Base-by-base conservation (phyloP, 176 grass and related monocot species). In the Lolium perenne region DNA sequence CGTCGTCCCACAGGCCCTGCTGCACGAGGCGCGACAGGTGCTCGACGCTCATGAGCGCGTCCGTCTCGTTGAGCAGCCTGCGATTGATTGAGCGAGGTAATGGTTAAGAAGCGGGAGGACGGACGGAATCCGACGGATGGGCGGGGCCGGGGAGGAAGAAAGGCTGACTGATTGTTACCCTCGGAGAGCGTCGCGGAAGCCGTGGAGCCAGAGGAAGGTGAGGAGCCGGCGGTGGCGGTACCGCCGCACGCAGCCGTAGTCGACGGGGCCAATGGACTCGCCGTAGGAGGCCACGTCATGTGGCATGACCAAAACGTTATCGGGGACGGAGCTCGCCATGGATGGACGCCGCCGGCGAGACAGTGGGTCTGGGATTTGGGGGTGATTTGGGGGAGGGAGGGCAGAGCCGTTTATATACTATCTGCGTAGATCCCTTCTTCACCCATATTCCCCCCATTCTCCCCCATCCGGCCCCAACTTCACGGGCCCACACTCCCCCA, bases 1-100 rank as follows among this genome's bases (percentile, higher is more conserved):
- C 78, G 22, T 65, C 78, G 59, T 25, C 41, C 58, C 58, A 80
- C 4, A 29, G 41, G 8, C 78, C 77, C 9, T 80, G n/a, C 58
- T 18, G 9, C 58, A 80, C 40, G 4, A 48, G 12, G 20, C 2
- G 10, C 57, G 21, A 11, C 77, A 79, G 56, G 20, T 45, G 76
- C 20, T 7, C 11, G 35, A 61, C 38, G 76, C 38, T 40, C 55
- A 79, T 22, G 55, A 23, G 41, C 11, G 55, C 56, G 20, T 61
- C 55, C 55, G 38, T 79, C 76, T 79, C 76, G 20, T 23, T 12
- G 38, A 61, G 20, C 35, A 79, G 1, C 55, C 76, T 78, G 54
- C 53, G 8, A 0, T 25, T 32, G 62, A 32, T 65, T 65, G 11
- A 51, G 49, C 49, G 49, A 51, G 11, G 11, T 10, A 51, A 11